These are phyloP conservation scores for Candida sphagnicola DNA, from an alignment of 805 yeast species.

Conservation along the genomic window DNA sequence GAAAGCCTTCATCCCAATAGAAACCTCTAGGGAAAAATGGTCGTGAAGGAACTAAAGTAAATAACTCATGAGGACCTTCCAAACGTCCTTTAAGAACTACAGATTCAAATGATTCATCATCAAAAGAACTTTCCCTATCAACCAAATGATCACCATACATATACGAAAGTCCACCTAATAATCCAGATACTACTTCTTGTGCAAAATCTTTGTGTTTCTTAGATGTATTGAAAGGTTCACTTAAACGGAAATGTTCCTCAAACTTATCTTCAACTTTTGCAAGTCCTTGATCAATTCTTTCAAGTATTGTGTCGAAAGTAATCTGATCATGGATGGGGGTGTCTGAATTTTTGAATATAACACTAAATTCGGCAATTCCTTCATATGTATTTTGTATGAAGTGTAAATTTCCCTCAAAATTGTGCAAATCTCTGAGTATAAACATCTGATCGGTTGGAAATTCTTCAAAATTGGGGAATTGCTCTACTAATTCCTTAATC, in stretches of 20 bases:
- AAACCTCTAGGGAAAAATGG: conserved; percentile 96
- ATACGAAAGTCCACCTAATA: conserved; percentile 87
- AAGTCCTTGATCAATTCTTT: conserved; percentile 27
- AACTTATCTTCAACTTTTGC: conserved; percentile 52
- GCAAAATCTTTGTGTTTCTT: conserved; percentile 54
- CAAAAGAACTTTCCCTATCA: conserved; percentile 64
- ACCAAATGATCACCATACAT: conserved; percentile 81
- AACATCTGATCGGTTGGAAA: conserved; percentile 49
- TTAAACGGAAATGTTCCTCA: conserved; percentile 43
- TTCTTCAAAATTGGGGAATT: conserved; percentile 15
- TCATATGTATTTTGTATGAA: conserved; percentile 70
- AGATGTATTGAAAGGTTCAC: conserved; percentile 48
- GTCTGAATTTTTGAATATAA: conserved; percentile 50
- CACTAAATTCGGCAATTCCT: conserved; percentile 73
- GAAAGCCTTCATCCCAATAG: conserved; percentile 99
- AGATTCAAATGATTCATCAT: conserved; percentile 65
- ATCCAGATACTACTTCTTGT: conserved; percentile 72
- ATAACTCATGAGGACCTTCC: conserved; percentile 77
- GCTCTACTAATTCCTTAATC: conserved; percentile 41
- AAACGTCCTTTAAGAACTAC: conserved; percentile 47
- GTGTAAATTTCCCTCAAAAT: conserved; percentile 73
- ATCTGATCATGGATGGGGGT: conserved; percentile 38
- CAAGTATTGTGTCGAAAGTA: conserved; percentile 29
- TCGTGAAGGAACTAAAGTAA: conserved; percentile 85
- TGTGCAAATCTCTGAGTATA: conserved; percentile 53